These are phyloP conservation scores for Linnemannia exigua DNA, from an alignment of 192 early-diverging fungal genomes.

Conservation along the genomic window DNA sequence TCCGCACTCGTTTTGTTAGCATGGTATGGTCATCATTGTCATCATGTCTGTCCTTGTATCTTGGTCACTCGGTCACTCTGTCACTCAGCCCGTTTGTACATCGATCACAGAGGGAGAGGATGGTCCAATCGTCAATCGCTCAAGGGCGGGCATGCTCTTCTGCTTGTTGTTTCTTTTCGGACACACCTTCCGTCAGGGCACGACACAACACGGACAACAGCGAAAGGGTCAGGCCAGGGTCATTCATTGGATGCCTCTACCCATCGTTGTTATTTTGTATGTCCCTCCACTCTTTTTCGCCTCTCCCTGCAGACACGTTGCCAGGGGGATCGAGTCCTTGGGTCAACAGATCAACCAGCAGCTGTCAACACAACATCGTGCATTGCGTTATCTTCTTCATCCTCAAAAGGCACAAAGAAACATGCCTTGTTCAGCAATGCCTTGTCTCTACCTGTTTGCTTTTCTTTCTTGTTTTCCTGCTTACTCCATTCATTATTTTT, in stretches of 20 bases:
- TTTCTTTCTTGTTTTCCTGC: background rate
- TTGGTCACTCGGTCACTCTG: too few relatives aligned
- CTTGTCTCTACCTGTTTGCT: background rate
- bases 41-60: background rate
- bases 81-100: background rate
- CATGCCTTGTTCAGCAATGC: background rate
- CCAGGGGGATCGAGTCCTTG: background rate
- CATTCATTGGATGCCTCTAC: background rate
- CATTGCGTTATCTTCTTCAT: background rate
- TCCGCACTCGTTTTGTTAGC: background rate
- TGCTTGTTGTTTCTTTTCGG: too few relatives aligned
- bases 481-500: background rate
- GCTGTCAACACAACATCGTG: background rate
- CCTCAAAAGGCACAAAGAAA: background rate
- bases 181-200: too few relatives aligned
- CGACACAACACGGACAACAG: background rate
- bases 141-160: background rate
- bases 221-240: background rate
- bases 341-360: slow-evolving; percentile 1
- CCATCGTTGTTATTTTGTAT: background rate
- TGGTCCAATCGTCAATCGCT: background rate
- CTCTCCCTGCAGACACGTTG: slow-evolving; percentile 3
- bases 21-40: background rate
- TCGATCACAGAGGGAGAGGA: background rate
- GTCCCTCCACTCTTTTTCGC: background rate